These are phyloP conservation scores for Wickerhamomyces alni DNA, from an alignment of 805 yeast species.

Conservation along the genomic window DNA sequence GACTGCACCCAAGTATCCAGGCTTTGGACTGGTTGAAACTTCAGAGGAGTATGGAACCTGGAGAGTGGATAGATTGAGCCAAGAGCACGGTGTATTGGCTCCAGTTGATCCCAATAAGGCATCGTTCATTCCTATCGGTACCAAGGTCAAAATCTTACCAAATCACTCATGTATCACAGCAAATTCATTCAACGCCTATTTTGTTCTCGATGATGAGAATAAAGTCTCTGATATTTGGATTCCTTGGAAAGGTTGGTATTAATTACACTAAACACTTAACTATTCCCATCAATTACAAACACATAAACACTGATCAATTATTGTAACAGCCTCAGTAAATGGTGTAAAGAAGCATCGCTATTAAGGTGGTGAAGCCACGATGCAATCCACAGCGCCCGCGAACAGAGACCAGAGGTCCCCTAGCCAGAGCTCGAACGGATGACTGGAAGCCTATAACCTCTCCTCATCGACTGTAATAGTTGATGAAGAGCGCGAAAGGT, in stretches of 20 bases:
- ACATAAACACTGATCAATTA: conserved; percentile 6
- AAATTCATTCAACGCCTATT: conserved; percentile 48
- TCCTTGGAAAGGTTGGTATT: conserved; percentile 49
- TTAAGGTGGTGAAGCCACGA: conserved; percentile 48
- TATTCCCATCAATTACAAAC: neutral
- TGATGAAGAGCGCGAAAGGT: conserved; percentile 31
- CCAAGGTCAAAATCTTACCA: conserved; percentile 50
- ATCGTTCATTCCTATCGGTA: conserved; percentile 45
- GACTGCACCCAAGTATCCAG: conserved; percentile 45
- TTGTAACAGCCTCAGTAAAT: conserved; percentile 28
- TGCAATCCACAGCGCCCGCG: conserved; percentile 50
- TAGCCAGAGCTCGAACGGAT: conserved; percentile 32
- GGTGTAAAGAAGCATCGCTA: conserved; percentile 31
- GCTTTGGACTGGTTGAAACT: conserved; percentile 45
- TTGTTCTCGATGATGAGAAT: conserved; percentile 42
- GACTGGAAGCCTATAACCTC: conserved; percentile 25
- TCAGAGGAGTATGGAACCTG: conserved; percentile 45
- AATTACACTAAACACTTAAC: neutral
- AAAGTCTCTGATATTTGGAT: conserved; percentile 57
- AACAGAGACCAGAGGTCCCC: conserved; percentile 6
- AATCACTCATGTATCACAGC: conserved; percentile 75
- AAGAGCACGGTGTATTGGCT: conserved; percentile 74
- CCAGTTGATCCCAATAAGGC: conserved; percentile 26
- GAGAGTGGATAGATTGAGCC: conserved; percentile 64
- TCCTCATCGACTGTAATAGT: conserved; percentile 58